These are phyloP conservation scores for Fusarium sp. DNA, from an alignment of 2,329 filamentous ascomycete species.

Conservation along the genomic window DNA sequence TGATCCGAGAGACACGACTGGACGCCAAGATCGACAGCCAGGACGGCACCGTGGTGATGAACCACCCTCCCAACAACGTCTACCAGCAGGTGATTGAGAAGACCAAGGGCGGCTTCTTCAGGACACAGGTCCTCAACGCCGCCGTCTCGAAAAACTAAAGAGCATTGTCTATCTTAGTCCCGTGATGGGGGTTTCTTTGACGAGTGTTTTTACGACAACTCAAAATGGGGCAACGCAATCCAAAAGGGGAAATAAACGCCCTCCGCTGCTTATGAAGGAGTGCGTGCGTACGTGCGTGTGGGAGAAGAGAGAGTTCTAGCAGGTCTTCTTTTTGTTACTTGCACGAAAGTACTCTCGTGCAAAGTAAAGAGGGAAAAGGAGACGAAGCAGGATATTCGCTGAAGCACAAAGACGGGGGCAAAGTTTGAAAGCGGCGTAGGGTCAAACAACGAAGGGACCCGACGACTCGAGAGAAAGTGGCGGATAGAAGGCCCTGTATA, in stretches of 20 bases:
- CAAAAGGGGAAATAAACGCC: slow-evolving; percentile 25
- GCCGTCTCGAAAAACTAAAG: slow-evolving; percentile 68
- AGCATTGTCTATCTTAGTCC: not conserved
- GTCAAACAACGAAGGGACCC: slow-evolving; percentile 25
- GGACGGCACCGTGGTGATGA: slow-evolving; percentile 98
- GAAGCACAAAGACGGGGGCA: slow-evolving; percentile 18
- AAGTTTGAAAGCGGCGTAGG: slow-evolving; percentile 36
- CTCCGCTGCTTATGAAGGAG: slow-evolving; percentile 36
- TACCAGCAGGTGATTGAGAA: slow-evolving; percentile 99
- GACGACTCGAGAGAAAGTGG: slow-evolving; percentile 24
- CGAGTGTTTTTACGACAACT: slow-evolving; percentile 39
- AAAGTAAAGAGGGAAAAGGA: not conserved
- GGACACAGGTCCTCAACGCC: slow-evolving; percentile 92
- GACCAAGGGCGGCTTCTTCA: slow-evolving; percentile 98
- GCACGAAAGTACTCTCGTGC: not conserved
- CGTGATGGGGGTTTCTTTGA: slow-evolving; percentile 24
- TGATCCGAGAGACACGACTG: slow-evolving; percentile 96
- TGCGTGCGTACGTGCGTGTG: not conserved
- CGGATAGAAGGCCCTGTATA: slow-evolving; percentile 44
- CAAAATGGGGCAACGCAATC: slow-evolving; percentile 39
- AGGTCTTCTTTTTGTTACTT: not conserved
- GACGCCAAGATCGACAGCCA: slow-evolving; percentile 99
- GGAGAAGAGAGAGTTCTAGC: not conserved
- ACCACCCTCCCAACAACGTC: slow-evolving; percentile 97
- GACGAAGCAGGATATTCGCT: slow-evolving; percentile 27